These are phyloP conservation scores for Chalciporus pseudorubinellus DNA, from an alignment of 768 basidiomycete genomes.

Conservation along the genomic window DNA sequence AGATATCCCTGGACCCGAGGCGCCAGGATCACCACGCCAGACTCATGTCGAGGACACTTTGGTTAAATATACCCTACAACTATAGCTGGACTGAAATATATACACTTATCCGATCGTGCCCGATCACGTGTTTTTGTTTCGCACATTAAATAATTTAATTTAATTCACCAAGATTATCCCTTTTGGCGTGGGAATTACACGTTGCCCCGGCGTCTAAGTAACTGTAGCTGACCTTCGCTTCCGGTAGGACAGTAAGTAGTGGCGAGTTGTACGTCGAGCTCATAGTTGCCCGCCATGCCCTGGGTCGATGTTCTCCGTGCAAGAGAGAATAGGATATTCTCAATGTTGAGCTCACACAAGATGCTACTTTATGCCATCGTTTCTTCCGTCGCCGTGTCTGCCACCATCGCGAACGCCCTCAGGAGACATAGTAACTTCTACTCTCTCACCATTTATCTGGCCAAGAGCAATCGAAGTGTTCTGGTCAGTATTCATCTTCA, in stretches of 20 bases:
- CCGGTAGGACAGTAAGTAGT: no score
- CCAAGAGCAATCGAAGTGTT: conserved; percentile 88
- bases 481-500: conserved; percentile 53
- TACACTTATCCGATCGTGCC: no score
- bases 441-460: conserved; percentile 88
- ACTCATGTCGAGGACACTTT: no score
- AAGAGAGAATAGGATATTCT: conserved; percentile 47
- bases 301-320: conserved; percentile 49
- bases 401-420: conserved; percentile 76
- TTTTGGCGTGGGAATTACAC: conserved; percentile 17
- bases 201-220: not conserved
- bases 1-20: no score
- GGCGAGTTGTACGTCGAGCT: not conserved
- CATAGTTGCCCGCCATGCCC: conserved; percentile 40
- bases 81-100: no score
- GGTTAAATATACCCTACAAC: no score
- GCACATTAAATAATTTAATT: no score
- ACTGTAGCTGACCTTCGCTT: no score
- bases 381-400: conserved; percentile 67
- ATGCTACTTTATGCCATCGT: conserved; percentile 65
- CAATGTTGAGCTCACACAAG: conserved; percentile 57
- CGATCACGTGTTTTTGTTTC: no score
- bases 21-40: no score
- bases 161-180: no score
- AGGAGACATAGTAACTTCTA: conserved; percentile 89